Evolutionary conservation across 495 filamentous ascomycete genomes (phyloP).

Genomic region (Corynascus novoguineensis): DNA sequence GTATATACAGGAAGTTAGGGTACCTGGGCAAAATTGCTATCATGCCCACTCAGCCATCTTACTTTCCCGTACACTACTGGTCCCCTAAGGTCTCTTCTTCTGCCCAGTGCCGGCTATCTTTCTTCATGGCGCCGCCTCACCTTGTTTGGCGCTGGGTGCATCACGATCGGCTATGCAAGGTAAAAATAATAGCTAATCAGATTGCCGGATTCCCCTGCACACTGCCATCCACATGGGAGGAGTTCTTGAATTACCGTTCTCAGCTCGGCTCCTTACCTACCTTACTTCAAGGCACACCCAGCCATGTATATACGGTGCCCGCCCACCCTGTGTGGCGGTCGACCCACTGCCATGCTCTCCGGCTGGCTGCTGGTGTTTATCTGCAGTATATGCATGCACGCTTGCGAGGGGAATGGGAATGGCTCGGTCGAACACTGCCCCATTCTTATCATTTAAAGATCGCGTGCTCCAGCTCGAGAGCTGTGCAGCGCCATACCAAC

Average conservation of each 20-base stretch:
- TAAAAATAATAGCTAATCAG: conserved; percentile 17
- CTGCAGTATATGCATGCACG: neutral
- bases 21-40: too few relatives aligned
- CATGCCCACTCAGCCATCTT: too few relatives aligned
- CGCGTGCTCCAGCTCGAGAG: neutral
- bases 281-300: neutral
- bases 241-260: neutral
- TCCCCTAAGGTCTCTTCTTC: too few relatives aligned
- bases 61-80: too few relatives aligned
- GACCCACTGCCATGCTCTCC: neutral
- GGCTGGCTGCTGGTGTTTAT: neutral
- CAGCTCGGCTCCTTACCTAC: conserved; percentile 3
- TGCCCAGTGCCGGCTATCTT: too few relatives aligned
- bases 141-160: neutral
- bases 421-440: conserved; percentile 11
- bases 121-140: neutral
- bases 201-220: neutral
- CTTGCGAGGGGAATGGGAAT: neutral
- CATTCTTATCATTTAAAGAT: conserved; percentile 9
- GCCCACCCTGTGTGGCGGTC: neutral
- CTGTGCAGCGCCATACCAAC: too few relatives aligned
- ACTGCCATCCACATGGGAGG: neutral
- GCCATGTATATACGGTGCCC: too few relatives aligned
- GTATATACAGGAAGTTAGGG: too few relatives aligned
- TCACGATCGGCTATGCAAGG: neutral